Base-by-base conservation (phyloP, 192 early-diverging fungal species). In the Chytriomyces sp. region DNA sequence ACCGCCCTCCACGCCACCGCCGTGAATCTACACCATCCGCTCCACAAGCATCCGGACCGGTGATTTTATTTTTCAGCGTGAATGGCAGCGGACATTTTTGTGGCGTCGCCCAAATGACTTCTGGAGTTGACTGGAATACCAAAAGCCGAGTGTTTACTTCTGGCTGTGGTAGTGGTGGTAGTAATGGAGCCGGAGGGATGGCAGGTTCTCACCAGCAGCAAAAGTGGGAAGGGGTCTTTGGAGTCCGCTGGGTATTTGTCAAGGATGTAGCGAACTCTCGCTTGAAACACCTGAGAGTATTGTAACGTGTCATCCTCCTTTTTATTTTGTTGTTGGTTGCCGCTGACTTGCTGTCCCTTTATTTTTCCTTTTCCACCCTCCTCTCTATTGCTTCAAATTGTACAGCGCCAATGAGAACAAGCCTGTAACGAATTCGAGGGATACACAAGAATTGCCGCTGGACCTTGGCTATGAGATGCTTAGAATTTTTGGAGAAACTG, bases 401-500 rank as follows among this genome's bases (percentile, higher is more conserved):
- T 23, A 6, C 76, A 84, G 81, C 44, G 50, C 79, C 20, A 88
- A 88, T 62, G 86, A 89, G 59, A 84, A 86, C 75, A 88, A 89
- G 66, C 86, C 88, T 8, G 84, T 90, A 11, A 87, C 87, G 61
- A 90, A 90, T 75, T 84, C 82, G n/a, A 82, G 88, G 0, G 88
- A 90, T 64, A 90, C 88, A 7, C 88, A 90, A 50, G 87, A 90
- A 49, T 44, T 90, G 5, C 57, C 67, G 43, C 35, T 70, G 6
- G 83, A 81, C 7, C 64, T 88, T 67, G 88, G 88, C 45, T 82
- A 79, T 24, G 75, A 84, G 67, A 78, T 90, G 85, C 64, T 89
- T 5, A 65, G 79, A 43, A 84, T 90, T 20, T 90, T 87, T 77
- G 67, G 50, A 7, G 61, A 48, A 7, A 7, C 7, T n/a, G 64